Base-by-base conservation (phyloP, 495 filamentous ascomycete species). In the Aspergillus cavernicola region DNA sequence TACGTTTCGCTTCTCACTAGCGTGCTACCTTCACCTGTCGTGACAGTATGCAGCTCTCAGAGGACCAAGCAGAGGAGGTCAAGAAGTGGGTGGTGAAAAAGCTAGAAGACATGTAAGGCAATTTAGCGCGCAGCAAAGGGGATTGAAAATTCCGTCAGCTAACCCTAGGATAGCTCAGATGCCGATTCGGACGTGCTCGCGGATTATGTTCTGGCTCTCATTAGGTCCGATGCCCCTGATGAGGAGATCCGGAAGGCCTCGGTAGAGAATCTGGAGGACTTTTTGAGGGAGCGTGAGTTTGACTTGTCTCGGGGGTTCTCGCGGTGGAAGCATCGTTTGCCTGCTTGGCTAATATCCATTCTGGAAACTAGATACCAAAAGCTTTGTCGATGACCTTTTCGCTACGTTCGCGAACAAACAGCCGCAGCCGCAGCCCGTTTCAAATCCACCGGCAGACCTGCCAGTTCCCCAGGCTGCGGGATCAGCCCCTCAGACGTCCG, bases 161-260 rank as follows among this genome's bases (percentile, higher is more conserved):
- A 48, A 52, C 15, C 26, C 18, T n/a, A 19, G 20, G 15, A 7
- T 59, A 96, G 90, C 50, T 95, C 91, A 12, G 93, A 97, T 67
- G 93, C 92, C 41, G 93, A 98, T 67, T 85, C 90, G 24, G 91
- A 96, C 61, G 90, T 98, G 3, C 85, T 98, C 13, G 92, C 91
- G 26, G 93, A 98, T 64, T 98, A 97, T 63, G 89, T 98, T 0
- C 74, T 97, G 26, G 92, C 92, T n/a, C 82, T 98, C 9, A 76
- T 96, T 28, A 82, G 82, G 50, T 84, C 89, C 47, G 90, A 96
- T 60, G 88, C 87, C 54, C 79, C 84, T 18, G 80, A 82, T n/a
- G 80, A 86, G 4, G 78, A 85, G 44, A 85, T 95, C 31, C 83
- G 85, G 62, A 76, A 80, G 61, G 81, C 85, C 16, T 92, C 87